Percentiles rank a stretch among this genome's conserved stretches.
Conservation (phyloP, 768 basidiomycete genomes). For the Daedalea quercina region DNA sequence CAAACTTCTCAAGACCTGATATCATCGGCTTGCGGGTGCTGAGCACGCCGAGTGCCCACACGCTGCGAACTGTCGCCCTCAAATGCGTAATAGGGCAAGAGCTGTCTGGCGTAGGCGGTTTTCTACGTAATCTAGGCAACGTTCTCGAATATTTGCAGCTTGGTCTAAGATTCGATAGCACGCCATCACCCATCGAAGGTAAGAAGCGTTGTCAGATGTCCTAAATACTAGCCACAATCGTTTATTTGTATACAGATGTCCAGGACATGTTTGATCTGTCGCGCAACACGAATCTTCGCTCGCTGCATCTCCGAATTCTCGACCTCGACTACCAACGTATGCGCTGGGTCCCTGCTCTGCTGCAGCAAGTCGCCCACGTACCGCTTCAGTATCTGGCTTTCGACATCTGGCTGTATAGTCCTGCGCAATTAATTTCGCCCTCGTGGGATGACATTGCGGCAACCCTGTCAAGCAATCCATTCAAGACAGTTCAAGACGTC, state of each 20-base stretch:
- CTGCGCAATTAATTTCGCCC: neutral
- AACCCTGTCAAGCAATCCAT: neutral
- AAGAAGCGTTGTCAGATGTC: neutral
- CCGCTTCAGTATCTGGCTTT: neutral
- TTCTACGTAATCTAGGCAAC: neutral
- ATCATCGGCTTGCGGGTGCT: neutral
- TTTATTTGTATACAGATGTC: neutral
- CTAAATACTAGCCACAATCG: neutral
- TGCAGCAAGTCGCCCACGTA: neutral
- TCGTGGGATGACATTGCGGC: neutral
- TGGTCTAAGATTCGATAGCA: neutral
- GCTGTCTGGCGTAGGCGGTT: neutral
- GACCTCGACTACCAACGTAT: neutral
- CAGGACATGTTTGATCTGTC: neutral
- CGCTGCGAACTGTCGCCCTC: neutral
- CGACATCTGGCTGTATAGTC: neutral
- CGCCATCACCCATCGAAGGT: neutral
- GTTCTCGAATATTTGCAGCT: neutral
- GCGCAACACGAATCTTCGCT: neutral
- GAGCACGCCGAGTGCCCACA: neutral
- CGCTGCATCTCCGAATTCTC: neutral
- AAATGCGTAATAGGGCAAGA: neutral
- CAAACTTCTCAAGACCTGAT: neutral
- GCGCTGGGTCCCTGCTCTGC: conserved; percentile 1
- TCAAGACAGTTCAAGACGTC: neutral